Conservation (phyloP, 768 basidiomycete genomes). For the Leccinum pellstonianum region DNA sequence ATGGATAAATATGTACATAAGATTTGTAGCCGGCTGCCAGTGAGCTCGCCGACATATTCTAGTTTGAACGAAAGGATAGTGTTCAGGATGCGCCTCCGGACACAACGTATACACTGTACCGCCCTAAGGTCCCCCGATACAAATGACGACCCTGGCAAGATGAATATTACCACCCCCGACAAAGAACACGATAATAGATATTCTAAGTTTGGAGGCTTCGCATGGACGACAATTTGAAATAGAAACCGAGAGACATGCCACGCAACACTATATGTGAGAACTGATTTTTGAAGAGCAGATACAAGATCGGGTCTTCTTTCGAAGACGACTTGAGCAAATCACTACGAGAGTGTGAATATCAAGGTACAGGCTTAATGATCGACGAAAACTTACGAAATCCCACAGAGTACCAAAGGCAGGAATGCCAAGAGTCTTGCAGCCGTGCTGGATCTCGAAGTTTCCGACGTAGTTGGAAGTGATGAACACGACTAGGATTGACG, state of each 20-base stretch:
- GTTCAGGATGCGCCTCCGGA: slow-evolving; percentile 5
- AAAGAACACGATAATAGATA: neutral
- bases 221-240: slow-evolving; percentile 10
- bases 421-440: slow-evolving; percentile 67
- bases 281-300: neutral
- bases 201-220: slow-evolving; percentile 1
- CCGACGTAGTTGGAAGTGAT: slow-evolving; percentile 83
- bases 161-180: slow-evolving; percentile 4
- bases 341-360: slow-evolving; percentile 19
- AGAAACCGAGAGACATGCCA: slow-evolving; percentile 4
- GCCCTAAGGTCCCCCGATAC: neutral
- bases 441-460: slow-evolving; percentile 77
- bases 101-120: slow-evolving; percentile 4
- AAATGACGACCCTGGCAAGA: slow-evolving; percentile 2
- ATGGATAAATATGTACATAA: slow-evolving; percentile 8
- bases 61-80: slow-evolving; percentile 4
- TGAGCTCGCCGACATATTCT: slow-evolving; percentile 10
- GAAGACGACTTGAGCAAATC: slow-evolving; percentile 7
- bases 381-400: slow-evolving; percentile 51
- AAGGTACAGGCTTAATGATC: slow-evolving; percentile 3
- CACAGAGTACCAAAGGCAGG: slow-evolving; percentile 69
- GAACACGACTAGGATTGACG: slow-evolving; percentile 54
- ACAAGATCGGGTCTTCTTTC: neutral
- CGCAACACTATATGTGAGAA: slow-evolving; percentile 5
- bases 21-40: neutral